Conservation (phyloP, 768 basidiomycete genomes). For the Candolleomyces aberdarensis region DNA sequence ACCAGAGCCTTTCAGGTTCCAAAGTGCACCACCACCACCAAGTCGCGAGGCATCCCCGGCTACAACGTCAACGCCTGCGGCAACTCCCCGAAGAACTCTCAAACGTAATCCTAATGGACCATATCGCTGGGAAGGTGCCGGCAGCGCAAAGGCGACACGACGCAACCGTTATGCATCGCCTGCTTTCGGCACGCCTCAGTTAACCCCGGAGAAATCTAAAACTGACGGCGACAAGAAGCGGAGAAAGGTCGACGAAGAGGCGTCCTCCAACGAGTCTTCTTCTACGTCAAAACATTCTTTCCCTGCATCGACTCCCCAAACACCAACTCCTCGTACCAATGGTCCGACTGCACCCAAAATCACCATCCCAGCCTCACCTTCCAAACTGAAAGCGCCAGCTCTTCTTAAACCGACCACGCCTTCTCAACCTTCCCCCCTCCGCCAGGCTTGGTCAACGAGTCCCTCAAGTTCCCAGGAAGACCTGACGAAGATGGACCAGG, state of each 20-base stretch:
- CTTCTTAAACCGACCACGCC: conserved; percentile 56
- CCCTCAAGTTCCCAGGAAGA: conserved; percentile 30
- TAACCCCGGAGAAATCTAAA: conserved; percentile 36
- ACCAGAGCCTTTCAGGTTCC: conserved; percentile 62
- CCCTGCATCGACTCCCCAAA: conserved; percentile 29
- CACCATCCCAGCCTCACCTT: conserved; percentile 19
- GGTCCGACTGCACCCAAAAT: conserved; percentile 10
- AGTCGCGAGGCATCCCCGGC: conserved; percentile 27
- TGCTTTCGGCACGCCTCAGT: conserved; percentile 58
- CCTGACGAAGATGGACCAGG: neutral
- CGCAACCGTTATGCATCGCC: conserved; percentile 74
- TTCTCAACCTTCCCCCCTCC: conserved; percentile 67
- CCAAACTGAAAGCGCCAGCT: conserved; percentile 41
- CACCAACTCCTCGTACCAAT: conserved; percentile 19
- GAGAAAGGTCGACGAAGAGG: conserved; percentile 51
- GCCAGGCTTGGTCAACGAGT: conserved; percentile 64
- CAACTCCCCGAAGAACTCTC: conserved; percentile 51
- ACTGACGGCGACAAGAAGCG: conserved; percentile 48
- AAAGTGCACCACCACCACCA: conserved; percentile 42
- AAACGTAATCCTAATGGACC: conserved; percentile 71
- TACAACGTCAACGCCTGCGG: conserved; percentile 21
- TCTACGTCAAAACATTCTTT: conserved; percentile 27
- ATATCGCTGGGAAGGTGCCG: conserved; percentile 74
- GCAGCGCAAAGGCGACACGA: conserved; percentile 52
- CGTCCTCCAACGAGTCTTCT: conserved; percentile 29